Evolutionary conservation across 495 filamentous ascomycete species (phyloP), one percentile per base, ranked within the genome.

Genomic region (Rostrohypoxylon terebratum): DNA sequence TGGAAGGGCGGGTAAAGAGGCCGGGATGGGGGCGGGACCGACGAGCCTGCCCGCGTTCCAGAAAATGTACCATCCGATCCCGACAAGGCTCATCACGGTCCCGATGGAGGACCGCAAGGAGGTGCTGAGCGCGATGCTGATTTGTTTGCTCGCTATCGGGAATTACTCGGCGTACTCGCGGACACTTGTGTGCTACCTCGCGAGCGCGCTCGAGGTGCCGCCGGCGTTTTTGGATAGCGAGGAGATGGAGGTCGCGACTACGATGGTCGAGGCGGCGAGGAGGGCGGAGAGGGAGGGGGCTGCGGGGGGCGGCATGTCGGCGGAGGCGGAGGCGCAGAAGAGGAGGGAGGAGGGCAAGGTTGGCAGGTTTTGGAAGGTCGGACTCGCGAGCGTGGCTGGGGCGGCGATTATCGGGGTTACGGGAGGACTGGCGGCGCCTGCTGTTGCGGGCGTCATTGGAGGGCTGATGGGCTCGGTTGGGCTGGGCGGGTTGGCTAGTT

Each of bases 381-480:
- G 94, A 0, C 81, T 97, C 11, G 94, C 93, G 3, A 90, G 90
- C n/a, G 92, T 94, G 0, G 94, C 93, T 2, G 94, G 94, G 4
- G 94, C 94, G 6, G 93, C 91, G 0, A 77, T 97, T 7, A 94
- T 97, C 16, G 94, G 94, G 2, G 85, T 97, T 1, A 97, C 94
- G 0, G 94, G 94, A 2, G 94, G 94, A 0, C 85, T 97, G 1
- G 94, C 94, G 1, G 94, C 94, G 4, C 94, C 94, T 0, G 81
- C 96, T 0, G 91, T 97, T 11, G 94, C 94, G 0, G 94, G 93
- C 3, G 93, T 93, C 0, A 83, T 97, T n/a, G 93, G 94, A n/a
- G 89, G 90, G 0, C 82, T 97, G 1, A 92, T 97, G 90, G 92
- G 93, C 13, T 90, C 91, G 5, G 83, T 97, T 0, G 94, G 94